phyloP scores from a whole-genome alignment of 192 early-diverging fungal genomes.

The Coemansia aciculifera region DNA sequence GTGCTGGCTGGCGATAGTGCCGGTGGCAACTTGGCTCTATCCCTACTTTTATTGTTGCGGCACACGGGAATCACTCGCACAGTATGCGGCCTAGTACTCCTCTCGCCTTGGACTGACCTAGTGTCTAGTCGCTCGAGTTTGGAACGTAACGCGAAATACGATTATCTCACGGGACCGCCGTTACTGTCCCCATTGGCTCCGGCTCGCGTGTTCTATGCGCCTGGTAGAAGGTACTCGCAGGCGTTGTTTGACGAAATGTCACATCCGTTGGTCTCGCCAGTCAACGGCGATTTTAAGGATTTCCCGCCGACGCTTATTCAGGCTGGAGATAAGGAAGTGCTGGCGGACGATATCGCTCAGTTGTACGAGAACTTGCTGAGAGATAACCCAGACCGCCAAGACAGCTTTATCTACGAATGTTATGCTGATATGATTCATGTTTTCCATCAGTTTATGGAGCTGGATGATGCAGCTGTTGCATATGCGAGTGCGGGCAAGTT shows the following conservation, averaged over 20 bases:
- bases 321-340: conserved; percentile 40
- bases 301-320: conserved; percentile 49
- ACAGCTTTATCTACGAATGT: conserved; percentile 33
- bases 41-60: conserved; percentile 62
- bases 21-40: conserved; percentile 67
- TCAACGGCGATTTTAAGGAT: conserved; percentile 35
- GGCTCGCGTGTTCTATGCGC: conserved; percentile 38
- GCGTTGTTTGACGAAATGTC: conserved; percentile 31
- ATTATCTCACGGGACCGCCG: conserved; percentile 24
- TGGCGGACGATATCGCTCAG: conserved; percentile 39
- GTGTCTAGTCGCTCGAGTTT: conserved; percentile 18
- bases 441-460: conserved; percentile 42
- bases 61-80: conserved; percentile 51
- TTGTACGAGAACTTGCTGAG: conserved; percentile 32
- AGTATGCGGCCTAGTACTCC: conserved; percentile 58
- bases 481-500: conserved; percentile 34
- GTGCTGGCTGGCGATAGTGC: conserved; percentile 69
- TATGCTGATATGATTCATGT: conserved; percentile 50
- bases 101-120: conserved; percentile 55
- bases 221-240: conserved; percentile 24
- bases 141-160: conserved; percentile 26
- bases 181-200: conserved; percentile 24
- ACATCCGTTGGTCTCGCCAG: conserved; percentile 46
- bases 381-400: conserved; percentile 18
- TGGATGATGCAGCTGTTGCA: conserved; percentile 22